Conservation (phyloP, 371 early-diverging fungal genomes). For the Mucor circinelloides region DNA sequence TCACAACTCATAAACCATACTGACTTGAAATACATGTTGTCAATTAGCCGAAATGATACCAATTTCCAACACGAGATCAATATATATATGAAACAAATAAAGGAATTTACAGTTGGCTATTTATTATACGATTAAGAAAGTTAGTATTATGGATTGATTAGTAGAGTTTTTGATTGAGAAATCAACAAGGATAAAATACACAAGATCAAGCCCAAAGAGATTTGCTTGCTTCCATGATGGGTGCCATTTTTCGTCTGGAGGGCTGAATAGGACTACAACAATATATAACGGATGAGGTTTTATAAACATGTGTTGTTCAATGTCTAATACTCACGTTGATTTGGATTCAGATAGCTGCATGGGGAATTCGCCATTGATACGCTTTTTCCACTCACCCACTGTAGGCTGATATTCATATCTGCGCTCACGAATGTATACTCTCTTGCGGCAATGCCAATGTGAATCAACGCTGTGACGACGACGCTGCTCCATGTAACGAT, state of each 20-base stretch:
- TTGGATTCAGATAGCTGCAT: constrained; percentile 5
- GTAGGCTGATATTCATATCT: constrained; percentile 25
- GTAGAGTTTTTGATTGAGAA: too few species aligned
- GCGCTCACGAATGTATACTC: constrained; percentile 8
- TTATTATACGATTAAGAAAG: background rate
- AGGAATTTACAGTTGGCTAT: background rate
- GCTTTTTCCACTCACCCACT: constrained; percentile 25
- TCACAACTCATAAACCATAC: too few species aligned
- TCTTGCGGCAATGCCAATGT: background rate
- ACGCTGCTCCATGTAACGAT: background rate
- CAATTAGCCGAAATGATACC: too few species aligned
- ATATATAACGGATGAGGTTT: background rate
- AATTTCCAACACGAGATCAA: too few species aligned
- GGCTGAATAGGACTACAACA: constrained; percentile 4
- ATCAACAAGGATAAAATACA: background rate
- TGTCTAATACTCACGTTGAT: constrained; percentile 12
- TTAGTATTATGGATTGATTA: too few species aligned
- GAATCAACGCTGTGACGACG: constrained; percentile 11
- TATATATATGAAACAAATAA: too few species aligned
- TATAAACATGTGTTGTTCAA: background rate
- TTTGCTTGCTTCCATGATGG: constrained; percentile 3
- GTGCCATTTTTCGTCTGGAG: background rate
- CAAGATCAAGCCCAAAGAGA: background rate
- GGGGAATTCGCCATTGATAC: background rate
- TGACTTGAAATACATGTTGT: too few species aligned